Evolutionary conservation across 2,329 filamentous ascomycete genomes (phyloP).

Genomic region (Exophiala alcalophila): DNA sequence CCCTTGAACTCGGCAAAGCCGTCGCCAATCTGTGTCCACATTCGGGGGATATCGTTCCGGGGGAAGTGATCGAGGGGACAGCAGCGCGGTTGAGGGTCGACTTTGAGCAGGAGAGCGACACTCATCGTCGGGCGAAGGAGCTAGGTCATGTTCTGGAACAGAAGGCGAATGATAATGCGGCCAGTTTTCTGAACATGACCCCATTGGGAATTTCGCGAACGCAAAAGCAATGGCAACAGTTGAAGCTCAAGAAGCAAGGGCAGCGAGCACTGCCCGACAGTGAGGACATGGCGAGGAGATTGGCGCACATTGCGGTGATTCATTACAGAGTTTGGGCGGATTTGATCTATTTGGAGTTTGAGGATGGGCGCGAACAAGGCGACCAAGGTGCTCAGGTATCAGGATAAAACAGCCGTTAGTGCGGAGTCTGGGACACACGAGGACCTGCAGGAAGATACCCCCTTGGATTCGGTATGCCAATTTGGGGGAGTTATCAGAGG

Average conservation of each 20-base stretch:
- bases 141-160: constrained; percentile 33
- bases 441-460: no score
- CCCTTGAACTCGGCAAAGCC: constrained; percentile 44
- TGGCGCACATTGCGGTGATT: constrained; percentile 78
- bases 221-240: constrained; percentile 35
- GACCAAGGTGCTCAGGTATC: no score
- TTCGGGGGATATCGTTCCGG: constrained; percentile 29
- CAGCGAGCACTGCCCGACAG: constrained; percentile 35
- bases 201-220: constrained; percentile 45
- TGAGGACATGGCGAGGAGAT: constrained; percentile 63
- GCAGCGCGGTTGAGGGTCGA: neutral
- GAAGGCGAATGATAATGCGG: constrained; percentile 32
- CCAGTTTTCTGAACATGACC: constrained; percentile 41
- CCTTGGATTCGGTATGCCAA: no score
- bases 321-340: constrained; percentile 89
- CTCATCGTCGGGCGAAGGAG: neutral
- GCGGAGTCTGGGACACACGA: no score
- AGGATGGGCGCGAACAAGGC: neutral
- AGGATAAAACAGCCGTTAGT: no score
- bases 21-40: constrained; percentile 36
- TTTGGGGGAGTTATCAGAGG: no score
- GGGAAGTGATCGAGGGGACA: constrained; percentile 4
- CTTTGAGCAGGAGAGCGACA: constrained; percentile 13
- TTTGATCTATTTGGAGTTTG: constrained; percentile 58
- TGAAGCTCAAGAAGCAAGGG: constrained; percentile 19